phyloP scores from a whole-genome alignment of 208 protist species.

The Leishmania gerbilli region DNA sequence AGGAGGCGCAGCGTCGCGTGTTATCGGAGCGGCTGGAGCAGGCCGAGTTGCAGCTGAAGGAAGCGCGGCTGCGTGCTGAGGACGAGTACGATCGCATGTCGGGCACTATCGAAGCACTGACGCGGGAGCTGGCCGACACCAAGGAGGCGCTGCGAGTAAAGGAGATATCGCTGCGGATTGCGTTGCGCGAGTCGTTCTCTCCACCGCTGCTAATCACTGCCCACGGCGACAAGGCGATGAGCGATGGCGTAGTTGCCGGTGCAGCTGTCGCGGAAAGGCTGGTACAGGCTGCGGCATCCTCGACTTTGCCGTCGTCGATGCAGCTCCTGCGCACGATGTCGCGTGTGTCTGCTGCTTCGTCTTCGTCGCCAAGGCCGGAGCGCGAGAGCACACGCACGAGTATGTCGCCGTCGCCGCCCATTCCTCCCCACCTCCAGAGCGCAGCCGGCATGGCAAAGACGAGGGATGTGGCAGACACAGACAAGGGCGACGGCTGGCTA shows the following conservation, averaged over 20 bases:
- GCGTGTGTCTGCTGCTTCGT: background rate
- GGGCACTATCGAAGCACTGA: slow-evolving; percentile 19
- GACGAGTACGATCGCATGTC: slow-evolving; percentile 31
- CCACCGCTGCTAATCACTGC: slow-evolving; percentile 3
- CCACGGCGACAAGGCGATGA: background rate
- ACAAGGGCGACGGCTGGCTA: background rate
- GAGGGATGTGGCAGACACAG: background rate
- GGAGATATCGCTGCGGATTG: slow-evolving; percentile 50
- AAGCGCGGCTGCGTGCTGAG: slow-evolving; percentile 26
- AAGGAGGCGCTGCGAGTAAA: slow-evolving; percentile 39
- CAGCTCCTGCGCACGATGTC: background rate
- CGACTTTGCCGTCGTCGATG: background rate
- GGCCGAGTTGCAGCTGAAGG: slow-evolving; percentile 30
- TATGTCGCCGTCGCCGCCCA: slow-evolving; percentile 6
- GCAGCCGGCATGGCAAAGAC: background rate
- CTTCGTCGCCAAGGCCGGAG: background rate
- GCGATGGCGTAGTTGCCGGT: background rate
- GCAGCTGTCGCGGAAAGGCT: background rate
- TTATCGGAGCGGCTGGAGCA: slow-evolving; percentile 30
- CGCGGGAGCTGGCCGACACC: slow-evolving; percentile 23
- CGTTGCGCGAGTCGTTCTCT: slow-evolving; percentile 32
- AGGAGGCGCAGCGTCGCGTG: slow-evolving; percentile 35
- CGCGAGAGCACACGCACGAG: background rate
- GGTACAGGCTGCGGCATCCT: background rate
- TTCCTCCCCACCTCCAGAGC: slow-evolving; percentile 2